A percentile compares a stretch with the other conserved stretches of the same genome.
These are phyloP conservation scores for Solanum hybrid DNA, from an alignment of 305 asterid species.

Conservation along the genomic window DNA sequence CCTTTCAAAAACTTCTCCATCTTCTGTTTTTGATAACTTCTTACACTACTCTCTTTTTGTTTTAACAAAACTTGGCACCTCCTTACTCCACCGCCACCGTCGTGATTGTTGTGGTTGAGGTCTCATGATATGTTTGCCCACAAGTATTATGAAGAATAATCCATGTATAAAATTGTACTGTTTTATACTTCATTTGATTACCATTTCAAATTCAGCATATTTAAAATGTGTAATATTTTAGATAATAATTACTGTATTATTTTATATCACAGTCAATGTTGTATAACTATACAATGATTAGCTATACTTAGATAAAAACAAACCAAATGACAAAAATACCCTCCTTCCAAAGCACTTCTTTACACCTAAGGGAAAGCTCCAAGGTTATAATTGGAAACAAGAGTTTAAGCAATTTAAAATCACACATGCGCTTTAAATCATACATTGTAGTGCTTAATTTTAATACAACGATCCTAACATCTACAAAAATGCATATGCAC, in stretches of 20 bases:
- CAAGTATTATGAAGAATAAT: neutral
- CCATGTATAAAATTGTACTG: neutral
- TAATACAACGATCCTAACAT: neutral
- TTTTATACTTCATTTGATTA: neutral
- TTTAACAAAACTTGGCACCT: neutral
- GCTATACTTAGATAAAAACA: no score
- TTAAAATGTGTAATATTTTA: no score
- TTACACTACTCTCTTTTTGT: neutral
- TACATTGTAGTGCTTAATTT: neutral
- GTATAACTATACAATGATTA: neutral
- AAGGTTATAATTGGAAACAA: neutral
- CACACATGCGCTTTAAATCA: neutral
- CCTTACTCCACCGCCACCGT: neutral
- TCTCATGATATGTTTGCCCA: neutral
- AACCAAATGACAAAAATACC: neutral
- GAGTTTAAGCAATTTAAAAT: neutral
- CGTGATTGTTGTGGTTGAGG: neutral
- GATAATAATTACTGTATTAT: neutral
- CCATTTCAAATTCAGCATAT: neutral
- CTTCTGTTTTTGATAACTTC: neutral
- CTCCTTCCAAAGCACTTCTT: neutral
- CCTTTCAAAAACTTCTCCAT: neutral
- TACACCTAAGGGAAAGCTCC: neutral
- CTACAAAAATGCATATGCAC: neutral
- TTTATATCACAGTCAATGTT: neutral